Evolutionary conservation across 1,139 yeast genomes (phyloP), one percentile per base, ranked within the genome.

Genomic region (Spathaspora sp.): DNA sequence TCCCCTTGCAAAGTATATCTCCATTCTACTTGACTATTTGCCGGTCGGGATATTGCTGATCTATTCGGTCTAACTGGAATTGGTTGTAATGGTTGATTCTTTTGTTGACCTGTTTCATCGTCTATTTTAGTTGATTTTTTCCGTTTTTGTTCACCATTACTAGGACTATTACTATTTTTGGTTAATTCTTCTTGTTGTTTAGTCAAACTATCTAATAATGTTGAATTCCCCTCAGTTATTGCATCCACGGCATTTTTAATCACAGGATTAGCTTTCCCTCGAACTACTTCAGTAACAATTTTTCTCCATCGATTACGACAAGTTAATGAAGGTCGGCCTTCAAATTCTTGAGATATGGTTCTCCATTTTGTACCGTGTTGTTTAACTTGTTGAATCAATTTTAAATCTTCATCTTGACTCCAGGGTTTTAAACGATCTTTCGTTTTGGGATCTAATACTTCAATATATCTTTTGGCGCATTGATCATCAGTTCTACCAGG

Each of bases 301-400:
- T 88, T 89, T 54, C 97, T 76, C 97, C 97, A 91, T 49, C 97
- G 74, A 64, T 91, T 91, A 51, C 98, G 73, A 60, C 97, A 90
- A 0, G 97, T 89, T 47, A 91, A 74, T 49, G 95, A 86, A 1
- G 97, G 96, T 47, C 98, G 71, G 42, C 93, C 87, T 39, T 79
- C 77, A 74, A 91, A 81, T 43, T 80, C 84, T 42, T 69, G 62
- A 2, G 96, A 82, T 3, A 91, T 86, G 1, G 86, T 82, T 55
- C 95, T 78, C 98, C 98, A 91, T 62, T 87, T 86, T 0, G 97
- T 88, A n/a, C 97, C 97, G 59, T 83, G 79, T 26, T 65, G 63
- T 55, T 83, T 81, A 20, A 89, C 91, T 55, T 82, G 78, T 41
- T 76, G 73, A 36, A 89, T 80, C 49, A 91, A 70, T 46, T 70